Evolutionary conservation across 2,329 filamentous ascomycete genomes (phyloP), one percentile per base, ranked within the genome.

Genomic region (Colletotrichum limetticola): DNA sequence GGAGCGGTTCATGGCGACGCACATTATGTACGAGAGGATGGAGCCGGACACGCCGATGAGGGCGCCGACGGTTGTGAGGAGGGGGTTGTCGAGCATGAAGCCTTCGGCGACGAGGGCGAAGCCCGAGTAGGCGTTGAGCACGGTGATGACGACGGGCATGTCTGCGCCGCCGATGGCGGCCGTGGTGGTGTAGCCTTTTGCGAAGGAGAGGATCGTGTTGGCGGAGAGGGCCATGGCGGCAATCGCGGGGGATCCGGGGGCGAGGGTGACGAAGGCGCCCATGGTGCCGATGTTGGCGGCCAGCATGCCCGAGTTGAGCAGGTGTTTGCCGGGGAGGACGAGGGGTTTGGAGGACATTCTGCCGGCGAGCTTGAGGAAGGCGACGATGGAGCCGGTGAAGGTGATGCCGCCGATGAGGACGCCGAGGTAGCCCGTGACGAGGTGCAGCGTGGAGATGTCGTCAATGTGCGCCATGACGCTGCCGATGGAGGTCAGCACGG

Each of bases 61-160:
- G 0, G 94, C 94, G 3, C 95, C 95, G 3, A 97, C 93, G 0
- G 93, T 95, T 0, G 94, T 97, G 1, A 98, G 86, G 1, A 98
- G 87, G 0, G 95, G 91, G 72, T 97, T 97, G 76, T 97, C 92
- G 16, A 98, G 86, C 95, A 98, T 98, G 80, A 97, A 92, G 0
- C 95, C 95, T 82, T 98, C 95, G 0, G 95, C 95, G 0, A 98
- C 94, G 2, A 98, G 87, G 0, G 95, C 95, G 71, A 97, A 98
- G 14, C 95, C 95, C 60, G 94, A 96, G 80, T 97, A 97, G 0
- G 95, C 95, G 77, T 97, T 98, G 24, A 98, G 84, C 1, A 97
- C 95, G 0, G 94, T 97, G 75, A 97, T 97, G 37, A 97, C 94
- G 5, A 97, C 94, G 16, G 93, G 95, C 95, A 97, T 97, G 79